Base-by-base conservation (phyloP, 306 rosid species). In the Ammopiptanthus mongolicus region DNA sequence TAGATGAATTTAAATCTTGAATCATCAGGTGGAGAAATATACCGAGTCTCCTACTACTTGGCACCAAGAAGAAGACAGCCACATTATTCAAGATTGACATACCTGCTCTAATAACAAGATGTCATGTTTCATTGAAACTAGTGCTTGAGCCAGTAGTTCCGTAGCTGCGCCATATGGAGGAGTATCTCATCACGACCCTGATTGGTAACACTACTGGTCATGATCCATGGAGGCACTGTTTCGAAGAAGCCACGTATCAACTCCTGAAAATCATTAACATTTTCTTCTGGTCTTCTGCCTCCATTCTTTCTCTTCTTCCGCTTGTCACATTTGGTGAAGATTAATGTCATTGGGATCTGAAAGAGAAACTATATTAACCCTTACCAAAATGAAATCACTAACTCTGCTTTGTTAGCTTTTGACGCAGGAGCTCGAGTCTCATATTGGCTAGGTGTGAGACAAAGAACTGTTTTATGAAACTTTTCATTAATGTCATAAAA, bases 91-190 rank as follows among this genome's bases (percentile, higher is more conserved):
- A 17, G 42, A 34, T 37, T 22, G 62, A 68, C 48, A 3, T 33
- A 74, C 74, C 81, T 6, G 73, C 41, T 33, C 23, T 42, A 18
- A 29, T 15, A 44, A 62, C 41, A 23, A 14, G 28, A 60, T 65
- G 81, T 17, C 77, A 6, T 10, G 53, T 25, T 68, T 2, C 37
- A 68, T 29, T 11, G 19, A 19, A 41, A 44, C 82, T 87, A 90
- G 87, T 96, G 93, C 87, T 96, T 89, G 83, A 96, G 97, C 99
- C 99, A 96, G 86, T 96, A 96, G 77, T 89, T 92, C 44, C 99
- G 87, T 25, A 96, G 89, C 87, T 92, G 99, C 48, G 98, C 96
- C 88, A 96, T 96, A 65, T 96, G 98, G 18, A 96, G 87, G 44
- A 96, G 84, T 74, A 92, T 90, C 82, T 96, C 99, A 57, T 96